Evolutionary conservation across 106 monocot genomes (phyloP).

Genomic region (Dendrobium huoshanense): DNA sequence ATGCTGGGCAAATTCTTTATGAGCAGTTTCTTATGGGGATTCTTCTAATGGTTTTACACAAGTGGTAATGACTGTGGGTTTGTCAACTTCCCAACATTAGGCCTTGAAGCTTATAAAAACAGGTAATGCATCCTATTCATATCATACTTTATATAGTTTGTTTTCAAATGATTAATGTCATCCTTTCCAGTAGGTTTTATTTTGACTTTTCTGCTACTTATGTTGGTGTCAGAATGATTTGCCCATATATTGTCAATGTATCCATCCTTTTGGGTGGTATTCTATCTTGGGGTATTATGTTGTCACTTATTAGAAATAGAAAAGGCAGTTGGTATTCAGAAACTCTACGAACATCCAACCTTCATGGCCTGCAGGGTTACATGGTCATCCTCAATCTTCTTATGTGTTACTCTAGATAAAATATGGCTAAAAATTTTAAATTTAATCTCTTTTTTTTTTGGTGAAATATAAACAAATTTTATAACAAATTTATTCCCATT

Average conservation of each 20-base stretch:
- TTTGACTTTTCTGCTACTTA: constrained; percentile 84
- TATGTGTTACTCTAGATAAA: no score
- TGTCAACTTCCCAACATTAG: constrained; percentile 15
- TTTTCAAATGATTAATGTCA: background rate
- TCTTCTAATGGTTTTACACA: constrained; percentile 22
- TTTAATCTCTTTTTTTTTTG: background rate
- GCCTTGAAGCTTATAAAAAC: constrained; percentile 14
- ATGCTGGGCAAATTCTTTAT: constrained; percentile 9
- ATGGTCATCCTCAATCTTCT: constrained; percentile 12
- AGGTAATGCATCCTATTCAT: background rate
- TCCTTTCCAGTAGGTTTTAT: constrained; percentile 45
- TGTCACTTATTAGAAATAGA: constrained; percentile 59
- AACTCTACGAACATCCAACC: constrained; percentile 13
- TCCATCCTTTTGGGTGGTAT: constrained; percentile 74
- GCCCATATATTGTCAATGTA: constrained; percentile 78
- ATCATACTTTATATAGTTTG: background rate
- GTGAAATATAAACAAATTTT: no score
- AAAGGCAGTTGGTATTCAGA: constrained; percentile 70
- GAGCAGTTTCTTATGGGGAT: constrained; percentile 17
- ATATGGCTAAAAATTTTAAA: background rate
- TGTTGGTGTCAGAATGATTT: constrained; percentile 94
- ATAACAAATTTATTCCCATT: no score
- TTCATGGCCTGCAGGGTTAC: constrained; percentile 74
- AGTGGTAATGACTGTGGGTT: constrained; percentile 14
- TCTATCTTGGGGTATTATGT: constrained; percentile 87